phyloP scores from a whole-genome alignment of 73 alveolate species.

The Breviolum minutum region DNA sequence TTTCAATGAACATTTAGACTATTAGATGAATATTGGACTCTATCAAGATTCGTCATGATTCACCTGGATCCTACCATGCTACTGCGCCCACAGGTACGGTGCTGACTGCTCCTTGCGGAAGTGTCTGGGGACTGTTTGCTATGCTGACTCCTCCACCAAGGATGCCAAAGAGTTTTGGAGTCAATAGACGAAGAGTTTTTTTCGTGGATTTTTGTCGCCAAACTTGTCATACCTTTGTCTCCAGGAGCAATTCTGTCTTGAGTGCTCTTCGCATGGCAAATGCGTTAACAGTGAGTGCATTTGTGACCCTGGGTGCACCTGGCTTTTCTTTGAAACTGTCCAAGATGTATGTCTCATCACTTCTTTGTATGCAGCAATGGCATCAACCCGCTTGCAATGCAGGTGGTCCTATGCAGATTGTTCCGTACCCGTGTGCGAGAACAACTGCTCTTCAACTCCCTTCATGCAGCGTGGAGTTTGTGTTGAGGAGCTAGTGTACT shows the following conservation, averaged over 20 bases:
- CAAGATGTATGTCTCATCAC: background rate
- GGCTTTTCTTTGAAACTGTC: background rate
- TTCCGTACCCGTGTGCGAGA: conserved; percentile 59
- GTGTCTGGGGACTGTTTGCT: conserved; percentile 73
- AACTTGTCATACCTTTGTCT: background rate
- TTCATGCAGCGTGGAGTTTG: conserved; percentile 84
- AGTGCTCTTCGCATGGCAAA: conserved; percentile 74
- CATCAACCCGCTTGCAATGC: background rate
- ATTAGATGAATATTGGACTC: background rate
- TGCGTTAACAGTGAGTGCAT: conserved; percentile 62
- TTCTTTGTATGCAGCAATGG: background rate
- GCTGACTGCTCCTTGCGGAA: conserved; percentile 82
- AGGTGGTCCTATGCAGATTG: conserved; percentile 89
- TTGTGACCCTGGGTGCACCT: conserved; percentile 74
- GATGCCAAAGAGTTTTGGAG: background rate
- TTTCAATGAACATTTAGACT: background rate
- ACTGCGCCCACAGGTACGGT: conserved; percentile 27
- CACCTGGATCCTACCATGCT: background rate
- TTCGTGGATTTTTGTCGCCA: background rate
- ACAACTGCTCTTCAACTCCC: conserved; percentile 68
- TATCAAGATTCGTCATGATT: background rate
- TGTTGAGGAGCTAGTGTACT: conserved; percentile 24
- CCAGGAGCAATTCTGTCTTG: conserved; percentile 84
- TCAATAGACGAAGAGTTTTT: background rate
- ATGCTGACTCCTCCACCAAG: conserved; percentile 85